Evolutionary conservation across 345 rosid species (phyloP), one percentile per base, ranked within the genome.

Genomic region (Acer saccharum): DNA sequence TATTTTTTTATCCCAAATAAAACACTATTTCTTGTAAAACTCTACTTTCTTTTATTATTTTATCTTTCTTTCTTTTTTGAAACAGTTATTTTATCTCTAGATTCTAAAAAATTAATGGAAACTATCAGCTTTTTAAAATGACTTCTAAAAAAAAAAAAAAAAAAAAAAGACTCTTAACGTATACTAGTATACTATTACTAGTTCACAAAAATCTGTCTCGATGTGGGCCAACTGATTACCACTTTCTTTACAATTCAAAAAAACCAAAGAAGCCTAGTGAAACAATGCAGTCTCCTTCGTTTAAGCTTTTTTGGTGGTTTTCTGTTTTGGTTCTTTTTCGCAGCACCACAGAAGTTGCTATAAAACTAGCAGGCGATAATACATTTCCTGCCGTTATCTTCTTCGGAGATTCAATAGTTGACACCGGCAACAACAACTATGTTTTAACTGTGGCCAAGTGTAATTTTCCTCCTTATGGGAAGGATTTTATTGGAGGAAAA

Each of bases 381-480:
- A 61, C 48, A 50, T 54, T 70, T 57, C 69, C 83, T 1, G 86
- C 87, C 7, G 43, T 81, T 10, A 25, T 87, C 13, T 63, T 83
- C 18, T 85, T 87, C 5, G 88, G 88, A 74, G 90, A 87, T 71
- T 87, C 90, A 1, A 71, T 85, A 6, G 78, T 83, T 17, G 88
- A 87, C 73, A 82, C 88, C 0, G 84, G 86, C 27, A 87, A 87
- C 71, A 85, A 80, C 78, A 82, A 80, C 71, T 43, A 80, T 58
- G 68, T 80, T 3, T 0, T 3, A 3, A 78, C 88, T 29, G 1
- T 64, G 3, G 65, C 77, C 25, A 83, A 83, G 79, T 66, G 82
- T 69, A 85, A 85, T 69, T 85, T 76, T 72, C 85, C 81, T 73
- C 90, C 90, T n/a, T 87, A 87, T 41, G 90, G 90, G 20, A 75